Base-by-base conservation (phyloP, 2,329 filamentous ascomycete genomes). In the Dactylellina parvicollis region DNA sequence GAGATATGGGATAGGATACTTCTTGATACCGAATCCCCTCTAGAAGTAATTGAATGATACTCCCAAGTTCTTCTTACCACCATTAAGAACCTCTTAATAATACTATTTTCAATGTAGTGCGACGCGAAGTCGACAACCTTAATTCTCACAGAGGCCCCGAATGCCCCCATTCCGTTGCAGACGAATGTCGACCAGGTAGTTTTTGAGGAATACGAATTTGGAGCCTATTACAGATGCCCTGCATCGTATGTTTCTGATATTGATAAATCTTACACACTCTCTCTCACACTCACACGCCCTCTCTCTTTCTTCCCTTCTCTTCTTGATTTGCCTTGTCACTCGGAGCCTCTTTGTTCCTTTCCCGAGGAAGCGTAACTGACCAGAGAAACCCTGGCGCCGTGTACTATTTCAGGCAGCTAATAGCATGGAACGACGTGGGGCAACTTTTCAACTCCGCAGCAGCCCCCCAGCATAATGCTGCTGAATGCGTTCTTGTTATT, bases 191-290 rank as follows among this genome's bases (percentile, higher is more conserved):
- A 99, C 79, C 94, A 99, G 83, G 92, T 99, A 79, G 87, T 98
- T 0, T 98, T 99, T 83, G 95, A 99, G 79, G 93, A 98, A 80
- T 99, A 95, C 82, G 92, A 92, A 1, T 99, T 99, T 81, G 87
- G 89, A 9, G 90, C 90, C 76, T 96, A 96, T 81, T 90, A 90
- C 76, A 87, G 95, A 73, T 89, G 87, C 66, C 83, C 91, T 75
- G 91, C 91, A 86, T 79, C 76, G 83, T 87, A 80, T 70, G 83
- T 77, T 20, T 7, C 47, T 49, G 71, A 59, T 28, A 32, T 44
- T 40, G 50, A 26, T 42, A 4, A 34, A 8, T 14, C 12, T n/a
- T n/a, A 3, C 28, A 47, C 3, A 22, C 28, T 20, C 4, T 32
- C 9, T 1, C 16, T 34, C 12, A 9, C n/a, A n/a, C n/a, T n/a